Base-by-base conservation (phyloP, 2,329 filamentous ascomycete genomes). In the Colletotrichum truncatum region DNA sequence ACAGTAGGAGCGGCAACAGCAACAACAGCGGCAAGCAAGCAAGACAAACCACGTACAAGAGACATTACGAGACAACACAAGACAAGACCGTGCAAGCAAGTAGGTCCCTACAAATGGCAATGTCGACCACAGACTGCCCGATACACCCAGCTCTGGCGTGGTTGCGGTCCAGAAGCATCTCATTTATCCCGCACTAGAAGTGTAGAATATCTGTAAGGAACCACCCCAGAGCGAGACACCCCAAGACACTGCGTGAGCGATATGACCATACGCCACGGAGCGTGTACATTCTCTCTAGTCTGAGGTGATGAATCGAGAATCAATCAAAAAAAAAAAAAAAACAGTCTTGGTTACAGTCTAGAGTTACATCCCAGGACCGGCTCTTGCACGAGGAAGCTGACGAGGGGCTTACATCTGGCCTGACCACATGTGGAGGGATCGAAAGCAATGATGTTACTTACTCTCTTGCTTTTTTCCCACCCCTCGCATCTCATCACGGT, bases 201-300 rank as follows among this genome's bases (percentile, higher is more conserved):
- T 53, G 55, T 64, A 39, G 55, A 60, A 39, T 34, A 46, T 60
- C 38, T 64, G 61, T 46, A 60, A 59, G 54, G 60, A 53, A 59
- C 21, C n/a, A n/a, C 25, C 28, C 25, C 54, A 25, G 32, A 23
- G 54, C 46, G 45, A 26, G 52, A 45, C 52, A 59, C 51, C n/a
- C 28, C 61, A 60, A 46, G 45, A 48, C 56, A 43, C 52, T 38
- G 38, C 38, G 38, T 55, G 38, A 38, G 18, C 51, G 23, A 23
- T 36, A 34, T 7, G 6, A 4, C n/a, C 11, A 18, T 21, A 43
- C 8, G 39, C 39, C 16, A 21, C 21, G 16, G 39, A 43, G 39
- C 16, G 18, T 11, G 23, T 16, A 21, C 16, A 25, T 21, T 9
- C 39, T 21, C 39, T 18, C 3, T 43, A 18, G 26, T 41, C 28